Percentiles rank a stretch among this genome's conserved stretches.
These are phyloP conservation scores for Sapria himalayana DNA, from an alignment of 345 rosid genomes.

Conservation along the genomic window DNA sequence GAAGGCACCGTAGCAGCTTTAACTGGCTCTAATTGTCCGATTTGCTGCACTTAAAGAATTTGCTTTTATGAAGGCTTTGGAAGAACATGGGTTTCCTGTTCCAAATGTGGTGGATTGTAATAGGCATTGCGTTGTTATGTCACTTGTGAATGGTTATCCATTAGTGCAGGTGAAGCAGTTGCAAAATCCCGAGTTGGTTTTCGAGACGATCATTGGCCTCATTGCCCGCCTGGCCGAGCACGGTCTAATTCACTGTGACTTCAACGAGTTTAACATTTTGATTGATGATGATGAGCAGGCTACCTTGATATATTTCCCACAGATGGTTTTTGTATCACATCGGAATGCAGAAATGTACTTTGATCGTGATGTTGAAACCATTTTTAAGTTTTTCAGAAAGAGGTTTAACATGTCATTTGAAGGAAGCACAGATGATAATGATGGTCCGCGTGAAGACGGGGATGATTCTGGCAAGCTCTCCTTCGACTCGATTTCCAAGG, in stretches of 20 bases:
- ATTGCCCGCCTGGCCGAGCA: slow-evolving; percentile 73
- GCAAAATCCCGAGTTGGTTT: slow-evolving; percentile 57
- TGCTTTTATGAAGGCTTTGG: slow-evolving; percentile 91
- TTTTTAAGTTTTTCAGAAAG: slow-evolving; percentile 62
- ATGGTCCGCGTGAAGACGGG: slow-evolving; percentile 18
- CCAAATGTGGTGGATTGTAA: slow-evolving; percentile 83
- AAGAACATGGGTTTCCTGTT: slow-evolving; percentile 74
- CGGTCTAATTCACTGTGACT: slow-evolving; percentile 91
- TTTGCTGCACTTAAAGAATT: slow-evolving; percentile 91
- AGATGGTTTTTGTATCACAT: slow-evolving; percentile 95
- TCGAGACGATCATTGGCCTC: slow-evolving; percentile 55
- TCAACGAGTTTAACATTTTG: slow-evolving; percentile 92
- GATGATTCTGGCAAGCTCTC: slow-evolving; percentile 49
- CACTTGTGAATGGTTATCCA: slow-evolving; percentile 77
- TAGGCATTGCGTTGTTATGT: slow-evolving; percentile 90
- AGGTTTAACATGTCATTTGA: slow-evolving; percentile 52
- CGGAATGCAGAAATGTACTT: slow-evolving; percentile 91
- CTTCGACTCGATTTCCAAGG: slow-evolving; percentile 42
- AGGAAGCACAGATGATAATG: slow-evolving; percentile 21
- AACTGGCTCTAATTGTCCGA: slow-evolving; percentile 85
- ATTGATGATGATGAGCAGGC: slow-evolving; percentile 83
- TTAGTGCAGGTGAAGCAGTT: slow-evolving; percentile 83
- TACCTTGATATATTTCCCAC: slow-evolving; percentile 91
- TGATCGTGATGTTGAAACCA: slow-evolving; percentile 76
- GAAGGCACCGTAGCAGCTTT: slow-evolving; percentile 65